Conservation (phyloP, 495 filamentous ascomycete genomes). For the Penicillium flavigenum region DNA sequence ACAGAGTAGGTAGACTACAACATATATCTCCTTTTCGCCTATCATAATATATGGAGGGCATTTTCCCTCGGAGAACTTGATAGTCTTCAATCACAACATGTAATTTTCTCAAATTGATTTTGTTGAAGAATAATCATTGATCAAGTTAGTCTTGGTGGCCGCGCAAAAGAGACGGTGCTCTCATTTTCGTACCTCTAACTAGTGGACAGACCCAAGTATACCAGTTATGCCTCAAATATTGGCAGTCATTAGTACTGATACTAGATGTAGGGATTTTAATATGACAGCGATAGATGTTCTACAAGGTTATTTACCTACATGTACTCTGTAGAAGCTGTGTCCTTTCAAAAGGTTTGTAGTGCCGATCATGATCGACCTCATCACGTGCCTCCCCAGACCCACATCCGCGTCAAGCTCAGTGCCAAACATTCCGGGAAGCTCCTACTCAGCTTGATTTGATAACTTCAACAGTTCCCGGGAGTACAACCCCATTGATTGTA, state of each 20-base stretch:
- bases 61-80: neutral
- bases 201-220: neutral
- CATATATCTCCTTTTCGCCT: neutral
- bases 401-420: slow-evolving; percentile 16
- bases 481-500: neutral
- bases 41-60: neutral
- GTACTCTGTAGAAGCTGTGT: neutral
- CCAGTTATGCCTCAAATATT: neutral
- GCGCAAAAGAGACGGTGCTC: neutral
- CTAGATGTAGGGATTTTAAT: neutral
- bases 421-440: slow-evolving; percentile 13
- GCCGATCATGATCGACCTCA: slow-evolving; percentile 9
- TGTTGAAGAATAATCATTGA: too few relatives aligned
- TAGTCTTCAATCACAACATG: neutral
- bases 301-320: neutral
- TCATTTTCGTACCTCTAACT: neutral
- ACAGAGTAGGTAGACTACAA: neutral
- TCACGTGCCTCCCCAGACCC: slow-evolving; percentile 15
- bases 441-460: neutral
- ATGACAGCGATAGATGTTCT: neutral
- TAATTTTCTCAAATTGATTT: neutral
- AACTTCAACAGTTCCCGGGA: neutral
- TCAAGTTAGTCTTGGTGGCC: too few relatives aligned
- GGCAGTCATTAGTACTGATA: neutral
- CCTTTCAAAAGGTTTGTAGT: neutral